Conservation (phyloP, 306 rosid species). For the Rosa chinensis region DNA sequence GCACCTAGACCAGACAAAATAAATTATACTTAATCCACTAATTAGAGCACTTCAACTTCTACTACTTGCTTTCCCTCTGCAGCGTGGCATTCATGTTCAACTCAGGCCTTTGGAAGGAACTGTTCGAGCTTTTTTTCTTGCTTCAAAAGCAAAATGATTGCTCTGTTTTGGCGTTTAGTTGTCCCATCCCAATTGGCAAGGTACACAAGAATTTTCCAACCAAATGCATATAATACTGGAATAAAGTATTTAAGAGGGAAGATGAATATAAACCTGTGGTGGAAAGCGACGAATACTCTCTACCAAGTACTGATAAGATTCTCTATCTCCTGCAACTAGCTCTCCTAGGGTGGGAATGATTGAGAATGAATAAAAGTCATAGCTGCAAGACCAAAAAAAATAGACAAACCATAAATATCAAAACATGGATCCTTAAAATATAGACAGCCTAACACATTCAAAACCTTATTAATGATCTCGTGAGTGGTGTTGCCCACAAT, state of each 20-base stretch:
- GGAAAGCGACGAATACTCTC: slow-evolving; percentile 93
- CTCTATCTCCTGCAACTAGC: slow-evolving; percentile 77
- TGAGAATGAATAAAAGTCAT: slow-evolving; percentile 74
- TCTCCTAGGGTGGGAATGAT: slow-evolving; percentile 77
- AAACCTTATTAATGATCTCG: neutral
- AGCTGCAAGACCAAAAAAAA: slow-evolving; percentile 49
- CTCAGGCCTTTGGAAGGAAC: neutral
- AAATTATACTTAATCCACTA: neutral
- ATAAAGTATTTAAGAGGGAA: neutral
- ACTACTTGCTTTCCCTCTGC: neutral
- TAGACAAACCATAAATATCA: neutral
- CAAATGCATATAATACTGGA: slow-evolving; percentile 12
- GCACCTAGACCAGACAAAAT: neutral
- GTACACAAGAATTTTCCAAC: slow-evolving; percentile 14
- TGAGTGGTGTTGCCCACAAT: neutral
- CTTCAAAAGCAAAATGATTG: neutral
- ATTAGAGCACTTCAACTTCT: slow-evolving; percentile 1
- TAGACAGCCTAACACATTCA: neutral
- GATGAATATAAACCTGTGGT: slow-evolving; percentile 58
- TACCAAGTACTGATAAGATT: slow-evolving; percentile 91
- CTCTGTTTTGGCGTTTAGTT: neutral
- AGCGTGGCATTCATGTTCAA: neutral
- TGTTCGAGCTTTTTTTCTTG: neutral
- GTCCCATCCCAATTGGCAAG: neutral
- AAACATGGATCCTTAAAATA: neutral